These are phyloP conservation scores for Cladophialophora chaetospira DNA, from an alignment of 2,329 filamentous ascomycete species.

Conservation along the genomic window DNA sequence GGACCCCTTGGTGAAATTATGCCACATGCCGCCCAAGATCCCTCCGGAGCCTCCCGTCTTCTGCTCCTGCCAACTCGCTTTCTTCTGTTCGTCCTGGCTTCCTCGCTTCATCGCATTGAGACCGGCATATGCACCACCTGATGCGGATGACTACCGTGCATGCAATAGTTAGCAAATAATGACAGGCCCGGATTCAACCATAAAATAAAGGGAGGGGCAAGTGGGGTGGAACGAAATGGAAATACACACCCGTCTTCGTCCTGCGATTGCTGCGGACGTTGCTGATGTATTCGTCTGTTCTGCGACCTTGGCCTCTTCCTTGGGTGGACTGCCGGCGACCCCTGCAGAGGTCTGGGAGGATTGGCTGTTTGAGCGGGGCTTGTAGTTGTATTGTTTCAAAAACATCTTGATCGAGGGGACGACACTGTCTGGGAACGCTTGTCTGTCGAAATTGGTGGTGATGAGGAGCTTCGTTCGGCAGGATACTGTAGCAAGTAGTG, in stretches of 20 bases:
- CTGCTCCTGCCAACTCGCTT: slow-evolving; percentile 27
- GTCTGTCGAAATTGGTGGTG: no score
- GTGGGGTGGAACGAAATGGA: background rate
- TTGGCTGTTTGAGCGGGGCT: slow-evolving; percentile 30
- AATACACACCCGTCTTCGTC: slow-evolving; percentile 31
- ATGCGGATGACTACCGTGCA: slow-evolving; percentile 13
- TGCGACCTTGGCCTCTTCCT: slow-evolving; percentile 17
- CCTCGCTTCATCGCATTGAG: slow-evolving; percentile 27
- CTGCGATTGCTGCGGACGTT: slow-evolving; percentile 21
- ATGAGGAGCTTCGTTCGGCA: no score
- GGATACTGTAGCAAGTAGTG: no score
- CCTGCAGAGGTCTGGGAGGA: slow-evolving; percentile 24
- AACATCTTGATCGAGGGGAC: slow-evolving; percentile 27
- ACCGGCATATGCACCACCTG: slow-evolving; percentile 29
- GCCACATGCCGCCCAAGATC: slow-evolving; percentile 32
- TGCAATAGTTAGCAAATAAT: background rate
- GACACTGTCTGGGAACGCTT: background rate
- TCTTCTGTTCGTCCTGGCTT: slow-evolving; percentile 25
- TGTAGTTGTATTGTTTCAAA: slow-evolving; percentile 34
- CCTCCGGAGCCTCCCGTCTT: slow-evolving; percentile 26
- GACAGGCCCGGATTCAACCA: no score
- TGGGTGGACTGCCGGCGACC: slow-evolving; percentile 17
- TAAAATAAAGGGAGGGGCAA: background rate
- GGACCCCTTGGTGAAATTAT: slow-evolving; percentile 36
- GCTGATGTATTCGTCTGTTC: slow-evolving; percentile 1